Percentiles rank a stretch among this genome's conserved stretches.
Evolutionary conservation across 2,329 filamentous ascomycete species (phyloP).

Genomic region (Endocalyx cinctus): DNA sequence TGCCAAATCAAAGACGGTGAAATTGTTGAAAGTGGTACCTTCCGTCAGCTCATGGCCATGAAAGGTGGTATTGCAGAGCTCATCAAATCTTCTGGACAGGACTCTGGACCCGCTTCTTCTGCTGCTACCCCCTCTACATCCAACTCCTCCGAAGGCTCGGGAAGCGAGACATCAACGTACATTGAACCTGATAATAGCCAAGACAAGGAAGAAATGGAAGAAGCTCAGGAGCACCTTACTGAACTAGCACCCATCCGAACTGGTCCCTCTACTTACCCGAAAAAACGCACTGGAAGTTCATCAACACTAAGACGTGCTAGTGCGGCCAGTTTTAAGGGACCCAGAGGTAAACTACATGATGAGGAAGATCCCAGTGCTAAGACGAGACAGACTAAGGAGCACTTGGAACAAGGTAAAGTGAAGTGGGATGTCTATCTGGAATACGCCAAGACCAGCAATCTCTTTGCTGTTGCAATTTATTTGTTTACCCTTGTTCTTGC

Average conservation of each 20-base stretch:
- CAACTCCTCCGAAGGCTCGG: conserved; percentile 41
- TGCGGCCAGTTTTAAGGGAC: conserved; percentile 82
- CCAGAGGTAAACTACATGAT: conserved; percentile 77
- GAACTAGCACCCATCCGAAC: conserved; percentile 71
- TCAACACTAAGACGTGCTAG: conserved; percentile 84
- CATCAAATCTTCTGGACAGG: conserved; percentile 68
- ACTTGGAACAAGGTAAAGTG: conserved; percentile 90
- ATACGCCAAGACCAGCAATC: conserved; percentile 92
- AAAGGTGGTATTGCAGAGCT: conserved; percentile 85
- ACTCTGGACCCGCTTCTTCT: conserved; percentile 38
- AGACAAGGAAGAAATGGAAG: conserved; percentile 65
- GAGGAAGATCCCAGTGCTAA: conserved; percentile 74
- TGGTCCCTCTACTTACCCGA: conserved; percentile 41
- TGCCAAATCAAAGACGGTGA: conserved; percentile 77
- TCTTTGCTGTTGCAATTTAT: conserved; percentile 79
- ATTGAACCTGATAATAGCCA: conserved; percentile 47
- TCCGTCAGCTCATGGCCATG: conserved; percentile 86
- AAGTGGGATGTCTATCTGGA: conserved; percentile 94
- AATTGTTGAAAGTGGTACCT: conserved; percentile 84
- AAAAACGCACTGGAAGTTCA: conserved; percentile 64
- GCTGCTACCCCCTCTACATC: conserved; percentile 19
- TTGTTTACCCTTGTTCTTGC: conserved; percentile 70
- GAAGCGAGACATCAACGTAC: conserved; percentile 54
- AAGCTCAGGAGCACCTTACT: conserved; percentile 72
- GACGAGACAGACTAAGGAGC: conserved; percentile 83